Evolutionary conservation across 2,329 filamentous ascomycete species (phyloP).

Genomic region (Thielaviopsis populi): DNA sequence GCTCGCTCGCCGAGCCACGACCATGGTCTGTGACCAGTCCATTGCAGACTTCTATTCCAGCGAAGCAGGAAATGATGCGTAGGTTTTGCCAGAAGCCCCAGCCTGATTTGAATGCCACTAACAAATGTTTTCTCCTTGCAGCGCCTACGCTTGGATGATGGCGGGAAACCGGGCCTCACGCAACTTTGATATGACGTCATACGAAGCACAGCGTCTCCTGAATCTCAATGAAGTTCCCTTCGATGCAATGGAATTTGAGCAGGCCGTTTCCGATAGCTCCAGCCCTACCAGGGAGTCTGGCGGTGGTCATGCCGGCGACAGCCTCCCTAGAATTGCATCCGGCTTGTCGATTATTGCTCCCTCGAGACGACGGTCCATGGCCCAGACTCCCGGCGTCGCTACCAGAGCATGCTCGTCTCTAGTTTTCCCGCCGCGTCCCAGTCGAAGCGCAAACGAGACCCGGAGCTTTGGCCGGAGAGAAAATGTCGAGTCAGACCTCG

Average conservation of each 20-base stretch:
- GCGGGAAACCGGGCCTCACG: conserved; percentile 26
- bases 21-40: background rate
- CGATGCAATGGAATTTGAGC: conserved; percentile 22
- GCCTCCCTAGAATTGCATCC: conserved; percentile 30
- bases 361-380: conserved; percentile 33
- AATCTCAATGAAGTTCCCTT: conserved; percentile 26
- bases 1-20: conserved; percentile 7
- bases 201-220: conserved; percentile 31
- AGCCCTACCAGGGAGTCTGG: conserved; percentile 21
- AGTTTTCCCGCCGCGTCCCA: conserved; percentile 3
- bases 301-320: conserved; percentile 12
- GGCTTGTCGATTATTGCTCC: conserved; percentile 35
- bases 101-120: background rate
- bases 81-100: background rate
- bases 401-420: conserved; percentile 26
- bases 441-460: background rate
- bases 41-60: conserved; percentile 15
- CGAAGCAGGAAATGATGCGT: conserved; percentile 14
- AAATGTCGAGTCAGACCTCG: background rate
- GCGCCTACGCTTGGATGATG: conserved; percentile 8
- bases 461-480: background rate
- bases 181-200: conserved; percentile 31
- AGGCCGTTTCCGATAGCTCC: conserved; percentile 26
- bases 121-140: background rate
- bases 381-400: conserved; percentile 36